A percentile compares a stretch with the other conserved stretches of the same genome.
These are phyloP conservation scores for Boletus rubescentipes DNA, from an alignment of 768 basidiomycete genomes.

Conservation along the genomic window DNA sequence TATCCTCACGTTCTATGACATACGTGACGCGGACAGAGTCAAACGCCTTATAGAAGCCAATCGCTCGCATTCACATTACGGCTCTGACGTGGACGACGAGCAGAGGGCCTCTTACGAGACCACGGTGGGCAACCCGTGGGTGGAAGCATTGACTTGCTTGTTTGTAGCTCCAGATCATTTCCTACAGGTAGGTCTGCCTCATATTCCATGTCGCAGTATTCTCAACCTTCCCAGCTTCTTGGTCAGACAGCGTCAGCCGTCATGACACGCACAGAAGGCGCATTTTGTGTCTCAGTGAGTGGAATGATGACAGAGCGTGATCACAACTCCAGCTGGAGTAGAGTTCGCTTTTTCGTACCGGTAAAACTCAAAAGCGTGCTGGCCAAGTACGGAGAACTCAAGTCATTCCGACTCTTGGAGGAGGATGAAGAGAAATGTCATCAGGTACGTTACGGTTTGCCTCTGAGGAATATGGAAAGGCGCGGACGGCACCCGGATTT, in stretches of 20 bases:
- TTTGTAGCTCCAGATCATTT: constrained; percentile 49
- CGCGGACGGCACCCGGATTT: not conserved
- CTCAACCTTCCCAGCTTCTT: constrained; percentile 42
- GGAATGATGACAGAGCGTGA: constrained; percentile 20
- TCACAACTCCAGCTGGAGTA: constrained; percentile 24
- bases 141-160: constrained; percentile 38
- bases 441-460: constrained; percentile 32
- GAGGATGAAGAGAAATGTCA: constrained; percentile 23
- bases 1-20: constrained; percentile 61
- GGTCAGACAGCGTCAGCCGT: constrained; percentile 48
- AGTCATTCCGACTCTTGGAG: constrained; percentile 26
- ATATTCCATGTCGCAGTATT: not conserved
- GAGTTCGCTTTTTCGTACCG: constrained; percentile 25
- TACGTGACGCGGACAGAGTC: constrained; percentile 52
- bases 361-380: constrained; percentile 31
- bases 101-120: constrained; percentile 2
- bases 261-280: constrained; percentile 51
- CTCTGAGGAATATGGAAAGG: not conserved
- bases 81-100: constrained; percentile 5
- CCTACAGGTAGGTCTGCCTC: constrained; percentile 36
- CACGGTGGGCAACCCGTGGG: constrained; percentile 14
- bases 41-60: constrained; percentile 38
- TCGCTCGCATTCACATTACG: constrained; percentile 3
- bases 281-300: constrained; percentile 49
- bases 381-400: constrained; percentile 33